These are phyloP conservation scores for Microbotryum lychnidis-dioicae DNA, from an alignment of 1,284 basidiomycete genomes.

Conservation along the genomic window DNA sequence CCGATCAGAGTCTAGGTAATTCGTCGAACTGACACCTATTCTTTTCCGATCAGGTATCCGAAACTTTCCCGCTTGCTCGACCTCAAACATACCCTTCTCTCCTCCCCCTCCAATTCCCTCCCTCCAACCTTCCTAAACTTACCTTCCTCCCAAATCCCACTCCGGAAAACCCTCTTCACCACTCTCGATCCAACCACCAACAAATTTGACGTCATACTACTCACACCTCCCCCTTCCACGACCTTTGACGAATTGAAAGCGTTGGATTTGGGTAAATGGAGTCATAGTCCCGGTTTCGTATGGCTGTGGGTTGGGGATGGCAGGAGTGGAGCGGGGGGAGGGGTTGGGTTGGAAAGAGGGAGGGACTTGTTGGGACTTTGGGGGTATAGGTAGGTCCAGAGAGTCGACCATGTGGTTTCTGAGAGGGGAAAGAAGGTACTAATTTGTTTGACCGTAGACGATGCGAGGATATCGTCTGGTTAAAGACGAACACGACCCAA, in stretches of 20 bases:
- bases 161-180: constrained; percentile 34
- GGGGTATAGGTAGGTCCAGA: constrained; percentile 57
- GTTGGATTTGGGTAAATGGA: constrained; percentile 75
- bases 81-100: constrained; percentile 27
- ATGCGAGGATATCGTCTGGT: constrained; percentile 96
- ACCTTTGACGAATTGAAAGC: constrained; percentile 30
- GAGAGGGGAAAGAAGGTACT: too few relatives aligned
- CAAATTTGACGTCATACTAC: constrained; percentile 83
- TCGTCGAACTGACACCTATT: too few relatives aligned
- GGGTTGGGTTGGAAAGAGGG: constrained; percentile 72
- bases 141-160: background rate
- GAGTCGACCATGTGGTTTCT: too few relatives aligned
- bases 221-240: constrained; percentile 68
- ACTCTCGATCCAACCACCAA: constrained; percentile 34
- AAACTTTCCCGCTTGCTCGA: constrained; percentile 57
- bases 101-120: constrained; percentile 40
- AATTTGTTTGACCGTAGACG: constrained; percentile 44
- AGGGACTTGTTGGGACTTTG: constrained; percentile 83
- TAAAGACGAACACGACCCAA: constrained; percentile 66
- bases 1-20: too few relatives aligned
- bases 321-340: constrained; percentile 38
- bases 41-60: constrained; percentile 58
- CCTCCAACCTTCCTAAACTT: constrained; percentile 57
- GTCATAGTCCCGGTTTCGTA: constrained; percentile 84
- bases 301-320: constrained; percentile 92